Base-by-base conservation (phyloP, 768 basidiomycete genomes). In the Xerocomellus amylosporus region DNA sequence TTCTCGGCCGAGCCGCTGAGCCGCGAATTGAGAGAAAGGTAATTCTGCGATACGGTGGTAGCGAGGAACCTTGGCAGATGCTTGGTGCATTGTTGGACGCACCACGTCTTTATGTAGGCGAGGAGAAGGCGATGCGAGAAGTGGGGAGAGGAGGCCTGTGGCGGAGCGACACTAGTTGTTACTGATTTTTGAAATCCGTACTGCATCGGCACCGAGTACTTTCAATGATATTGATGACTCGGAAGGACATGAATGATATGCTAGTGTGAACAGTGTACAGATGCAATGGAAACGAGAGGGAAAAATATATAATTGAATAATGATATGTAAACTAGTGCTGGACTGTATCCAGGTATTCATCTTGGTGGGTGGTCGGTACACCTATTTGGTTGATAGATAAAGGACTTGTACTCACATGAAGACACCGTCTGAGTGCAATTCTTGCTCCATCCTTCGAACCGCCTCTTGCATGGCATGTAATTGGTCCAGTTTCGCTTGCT, bases 21-120 rank as follows among this genome's bases (percentile, higher is more conserved):
- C 50, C 75, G 96, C 15, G 80, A 80, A 34, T 76, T 80, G 2
- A 97, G 97, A 0, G 93, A 98, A 66, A 83, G 77, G 69, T 90
- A 87, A 76, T 98, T 7, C 64, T 99, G 28, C 77, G 76, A 38
- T 87, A 82, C 63, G 97, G 97, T 0, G 97, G 97, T 2, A 93
- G 90, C 0, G 87, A 79, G 68, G 92, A 98, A 61, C 93, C 97
- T 0, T 99, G 97, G 97, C 75, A 79, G 59, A 93, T 98, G 93
- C 83, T 98, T 0, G 83, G 87, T 15, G 72, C 75, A 0, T 64
- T 98, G 46, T 73, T 98, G 4, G 73, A 79, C 28, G 76, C 80
- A 0, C 86, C 87, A 0, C 78, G 80, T 49, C 69, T 98, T n/a
- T 78, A 76, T 38, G 71, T 61, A 5, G 97, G 97, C 0, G 90